Conservation (phyloP, 2,329 filamentous ascomycete species). For the Tolypocladium pustulatum region DNA sequence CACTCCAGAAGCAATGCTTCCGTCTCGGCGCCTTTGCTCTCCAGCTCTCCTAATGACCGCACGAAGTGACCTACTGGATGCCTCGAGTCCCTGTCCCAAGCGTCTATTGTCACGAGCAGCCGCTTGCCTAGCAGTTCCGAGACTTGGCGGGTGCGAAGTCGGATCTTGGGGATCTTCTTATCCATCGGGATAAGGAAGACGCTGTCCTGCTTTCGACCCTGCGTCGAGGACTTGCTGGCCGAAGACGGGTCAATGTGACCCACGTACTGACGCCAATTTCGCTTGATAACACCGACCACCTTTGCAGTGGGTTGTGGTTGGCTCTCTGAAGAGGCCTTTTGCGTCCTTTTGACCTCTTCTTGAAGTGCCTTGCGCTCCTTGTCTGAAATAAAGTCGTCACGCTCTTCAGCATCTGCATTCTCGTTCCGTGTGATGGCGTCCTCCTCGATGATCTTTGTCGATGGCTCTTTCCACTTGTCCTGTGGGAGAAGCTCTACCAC, state of each 20-base stretch:
- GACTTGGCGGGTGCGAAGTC: slow-evolving; percentile 82
- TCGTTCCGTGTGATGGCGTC: slow-evolving; percentile 87
- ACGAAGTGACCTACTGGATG: slow-evolving; percentile 93
- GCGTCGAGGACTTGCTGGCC: slow-evolving; percentile 59
- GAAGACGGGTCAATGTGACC: slow-evolving; percentile 88
- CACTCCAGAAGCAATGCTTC: slow-evolving; percentile 90
- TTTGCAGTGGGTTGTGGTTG: slow-evolving; percentile 81
- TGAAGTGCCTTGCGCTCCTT: slow-evolving; percentile 78
- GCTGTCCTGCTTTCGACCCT: slow-evolving; percentile 77
- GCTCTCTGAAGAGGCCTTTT: slow-evolving; percentile 65
- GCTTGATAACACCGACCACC: slow-evolving; percentile 85
- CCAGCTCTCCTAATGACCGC: slow-evolving; percentile 81
- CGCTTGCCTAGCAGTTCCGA: slow-evolving; percentile 83
- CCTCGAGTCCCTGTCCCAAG: slow-evolving; percentile 87
- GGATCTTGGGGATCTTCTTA: slow-evolving; percentile 93
- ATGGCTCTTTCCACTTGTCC: slow-evolving; percentile 95
- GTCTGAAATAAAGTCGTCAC: slow-evolving; percentile 70
- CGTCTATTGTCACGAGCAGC: slow-evolving; percentile 85
- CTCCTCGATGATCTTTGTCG: slow-evolving; percentile 91
- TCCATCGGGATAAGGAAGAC: slow-evolving; percentile 98
- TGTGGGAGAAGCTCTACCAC: slow-evolving; percentile 88
- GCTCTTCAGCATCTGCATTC: slow-evolving; percentile 76
- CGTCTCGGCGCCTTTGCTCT: slow-evolving; percentile 96
- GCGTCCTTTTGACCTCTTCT: slow-evolving; percentile 80
- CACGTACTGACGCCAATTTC: slow-evolving; percentile 97